Percentiles rank a stretch among this genome's conserved stretches.
phyloP scores from a whole-genome alignment of 106 monocot species.

The Dendrobium huoshanense region DNA sequence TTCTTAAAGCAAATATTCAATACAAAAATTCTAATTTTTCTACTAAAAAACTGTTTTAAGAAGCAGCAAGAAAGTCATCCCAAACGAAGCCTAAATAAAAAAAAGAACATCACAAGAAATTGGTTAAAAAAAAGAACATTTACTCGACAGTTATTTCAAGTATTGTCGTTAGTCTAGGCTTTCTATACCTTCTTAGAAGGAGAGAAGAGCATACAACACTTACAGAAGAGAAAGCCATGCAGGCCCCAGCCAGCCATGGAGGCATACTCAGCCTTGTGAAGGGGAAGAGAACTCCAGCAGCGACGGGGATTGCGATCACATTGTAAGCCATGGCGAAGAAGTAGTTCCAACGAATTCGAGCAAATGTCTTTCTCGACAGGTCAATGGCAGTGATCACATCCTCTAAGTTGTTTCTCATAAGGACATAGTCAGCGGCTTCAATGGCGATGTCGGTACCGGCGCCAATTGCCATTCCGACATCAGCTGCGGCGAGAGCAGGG shows the following conservation, averaged over 20 bases:
- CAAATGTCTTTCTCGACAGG: conserved; percentile 89
- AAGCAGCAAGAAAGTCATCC: no score
- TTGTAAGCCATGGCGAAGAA: conserved; percentile 90
- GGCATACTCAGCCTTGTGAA: conserved; percentile 64
- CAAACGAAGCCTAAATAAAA: not conserved
- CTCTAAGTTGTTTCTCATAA: conserved; percentile 79
- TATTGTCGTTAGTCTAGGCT: conserved; percentile 81
- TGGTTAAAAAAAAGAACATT: conserved; percentile 4
- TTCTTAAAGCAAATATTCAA: no score
- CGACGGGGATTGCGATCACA: conserved; percentile 68
- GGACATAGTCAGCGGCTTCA: conserved; percentile 88
- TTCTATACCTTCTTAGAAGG: conserved; percentile 80
- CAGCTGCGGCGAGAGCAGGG: conserved; percentile 80
- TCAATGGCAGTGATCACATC: conserved; percentile 94
- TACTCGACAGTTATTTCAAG: conserved; percentile 86
- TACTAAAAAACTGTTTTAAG: no score
- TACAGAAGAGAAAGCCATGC: conserved; percentile 91
- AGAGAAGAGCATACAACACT: conserved; percentile 94
- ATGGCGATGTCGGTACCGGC: conserved; percentile 90
- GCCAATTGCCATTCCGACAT: conserved; percentile 94
- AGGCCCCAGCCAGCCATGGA: conserved; percentile 88
- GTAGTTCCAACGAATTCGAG: conserved; percentile 77
- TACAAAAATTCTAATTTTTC: no score
- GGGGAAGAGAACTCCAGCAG: conserved; percentile 83
- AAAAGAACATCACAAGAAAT: not conserved